phyloP scores from a whole-genome alignment of 2,329 filamentous ascomycete species.

The Exserohilum rostratum region DNA sequence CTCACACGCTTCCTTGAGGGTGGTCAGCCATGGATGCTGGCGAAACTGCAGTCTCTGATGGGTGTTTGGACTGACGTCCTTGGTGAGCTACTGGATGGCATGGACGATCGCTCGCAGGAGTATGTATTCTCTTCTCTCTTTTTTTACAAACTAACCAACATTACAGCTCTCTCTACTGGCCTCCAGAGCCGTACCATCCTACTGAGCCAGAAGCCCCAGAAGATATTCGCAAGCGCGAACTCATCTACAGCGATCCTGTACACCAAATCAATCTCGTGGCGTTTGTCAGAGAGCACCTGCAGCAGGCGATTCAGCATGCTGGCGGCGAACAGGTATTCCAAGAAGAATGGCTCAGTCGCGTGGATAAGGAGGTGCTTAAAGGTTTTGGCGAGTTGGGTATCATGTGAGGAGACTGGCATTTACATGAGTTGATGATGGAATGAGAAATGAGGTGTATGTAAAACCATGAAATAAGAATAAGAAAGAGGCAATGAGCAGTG shows the following conservation, averaged over 20 bases:
- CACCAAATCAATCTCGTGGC: constrained; percentile 68
- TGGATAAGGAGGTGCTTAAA: constrained; percentile 73
- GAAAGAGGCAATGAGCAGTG: too few relatives aligned
- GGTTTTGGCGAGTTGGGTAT: constrained; percentile 60
- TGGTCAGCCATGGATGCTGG: constrained; percentile 62
- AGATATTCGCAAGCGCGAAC: constrained; percentile 54
- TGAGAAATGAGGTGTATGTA: too few relatives aligned
- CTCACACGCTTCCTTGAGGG: constrained; percentile 75
- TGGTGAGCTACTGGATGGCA: constrained; percentile 67
- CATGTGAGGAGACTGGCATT: constrained; percentile 37
- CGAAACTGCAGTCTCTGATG: constrained; percentile 73
- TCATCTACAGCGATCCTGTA: constrained; percentile 68
- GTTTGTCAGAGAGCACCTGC: constrained; percentile 69
- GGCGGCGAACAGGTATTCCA: constrained; percentile 72
- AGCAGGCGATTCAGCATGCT: constrained; percentile 61
- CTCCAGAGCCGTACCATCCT: constrained; percentile 37
- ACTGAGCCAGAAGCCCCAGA: constrained; percentile 52
- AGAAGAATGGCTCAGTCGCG: constrained; percentile 72
- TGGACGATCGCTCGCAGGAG: constrained; percentile 53
- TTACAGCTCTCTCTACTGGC: constrained; percentile 52
- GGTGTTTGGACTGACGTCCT: constrained; percentile 76
- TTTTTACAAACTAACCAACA: constrained; percentile 1
- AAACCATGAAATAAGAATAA: too few relatives aligned
- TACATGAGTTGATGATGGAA: too few relatives aligned
- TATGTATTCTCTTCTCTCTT: constrained; percentile 22